phyloP scores from a whole-genome alignment of 768 basidiomycete species.

The Lentinula sp. region DNA sequence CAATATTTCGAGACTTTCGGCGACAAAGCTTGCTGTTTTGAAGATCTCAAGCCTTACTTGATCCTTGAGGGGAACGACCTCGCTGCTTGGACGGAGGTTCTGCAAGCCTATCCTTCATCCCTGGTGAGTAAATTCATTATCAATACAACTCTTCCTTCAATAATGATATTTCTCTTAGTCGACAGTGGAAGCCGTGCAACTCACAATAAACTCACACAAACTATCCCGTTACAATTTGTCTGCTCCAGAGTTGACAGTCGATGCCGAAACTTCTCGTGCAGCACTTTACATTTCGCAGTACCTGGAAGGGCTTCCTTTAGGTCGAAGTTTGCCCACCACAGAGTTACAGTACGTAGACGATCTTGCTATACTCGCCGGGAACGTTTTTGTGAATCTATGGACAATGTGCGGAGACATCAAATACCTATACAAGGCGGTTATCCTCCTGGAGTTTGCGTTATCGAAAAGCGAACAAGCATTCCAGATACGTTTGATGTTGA shows the following conservation, averaged over 20 bases:
- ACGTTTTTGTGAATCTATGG: constrained; percentile 63
- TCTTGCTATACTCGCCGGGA: constrained; percentile 68
- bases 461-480: constrained; percentile 75
- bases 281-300: constrained; percentile 55
- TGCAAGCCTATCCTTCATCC: constrained; percentile 39
- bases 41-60: constrained; percentile 74
- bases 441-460: constrained; percentile 67
- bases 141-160: neutral
- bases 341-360: constrained; percentile 90
- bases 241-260: constrained; percentile 42
- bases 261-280: constrained; percentile 50
- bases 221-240: constrained; percentile 58
- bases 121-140: constrained; percentile 31
- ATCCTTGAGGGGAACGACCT: constrained; percentile 41
- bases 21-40: constrained; percentile 81
- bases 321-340: constrained; percentile 57
- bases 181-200: constrained; percentile 49
- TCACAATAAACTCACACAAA: constrained; percentile 71
- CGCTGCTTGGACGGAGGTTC: constrained; percentile 46
- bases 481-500: constrained; percentile 67
- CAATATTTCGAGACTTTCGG: constrained; percentile 69
- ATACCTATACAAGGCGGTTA: constrained; percentile 58
- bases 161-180: constrained; percentile 27
- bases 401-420: constrained; percentile 44
- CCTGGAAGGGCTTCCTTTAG: constrained; percentile 60